phyloP scores from a whole-genome alignment of 2,329 filamentous ascomycete genomes.

The Fusarium floridanum region DNA sequence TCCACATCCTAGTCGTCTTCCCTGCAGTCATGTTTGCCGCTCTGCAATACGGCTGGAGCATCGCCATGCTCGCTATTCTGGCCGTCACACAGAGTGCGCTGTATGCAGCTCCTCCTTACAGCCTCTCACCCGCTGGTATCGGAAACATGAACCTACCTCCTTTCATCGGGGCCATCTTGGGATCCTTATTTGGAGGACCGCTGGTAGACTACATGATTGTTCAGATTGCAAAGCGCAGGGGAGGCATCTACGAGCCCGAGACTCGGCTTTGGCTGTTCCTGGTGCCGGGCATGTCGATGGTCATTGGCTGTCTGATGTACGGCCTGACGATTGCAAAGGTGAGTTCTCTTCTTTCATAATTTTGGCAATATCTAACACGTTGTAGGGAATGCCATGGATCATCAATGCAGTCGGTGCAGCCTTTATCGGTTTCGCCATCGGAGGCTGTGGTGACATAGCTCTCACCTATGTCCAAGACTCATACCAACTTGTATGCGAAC shows the following conservation, averaged over 20 bases:
- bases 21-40: slow-evolving; percentile 22
- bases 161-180: slow-evolving; percentile 25
- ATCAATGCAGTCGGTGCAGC: slow-evolving; percentile 34
- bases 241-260: slow-evolving; percentile 36
- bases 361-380: no score
- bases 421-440: slow-evolving; percentile 36
- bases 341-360: no score
- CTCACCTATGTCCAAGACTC: slow-evolving; percentile 38
- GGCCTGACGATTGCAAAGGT: slow-evolving; percentile 30
- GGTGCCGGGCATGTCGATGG: slow-evolving; percentile 25
- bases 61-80: slow-evolving; percentile 37
- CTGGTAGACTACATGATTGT: slow-evolving; percentile 31
- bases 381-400: slow-evolving; percentile 37
- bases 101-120: slow-evolving; percentile 24
- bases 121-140: slow-evolving; percentile 25
- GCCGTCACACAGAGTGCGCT: slow-evolving; percentile 26
- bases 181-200: slow-evolving; percentile 24
- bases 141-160: slow-evolving; percentile 41
- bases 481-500: slow-evolving; percentile 22
- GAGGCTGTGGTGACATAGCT: slow-evolving; percentile 32
- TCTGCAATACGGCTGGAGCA: slow-evolving; percentile 21
- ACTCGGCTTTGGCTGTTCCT: slow-evolving; percentile 37
- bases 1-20: slow-evolving; percentile 10
- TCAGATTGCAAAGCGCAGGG: slow-evolving; percentile 24
- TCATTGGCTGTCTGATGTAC: slow-evolving; percentile 35